Percentiles rank a stretch among this genome's conserved stretches.
phyloP scores from a whole-genome alignment of 1,284 basidiomycete species.

The Boletus sp. region DNA sequence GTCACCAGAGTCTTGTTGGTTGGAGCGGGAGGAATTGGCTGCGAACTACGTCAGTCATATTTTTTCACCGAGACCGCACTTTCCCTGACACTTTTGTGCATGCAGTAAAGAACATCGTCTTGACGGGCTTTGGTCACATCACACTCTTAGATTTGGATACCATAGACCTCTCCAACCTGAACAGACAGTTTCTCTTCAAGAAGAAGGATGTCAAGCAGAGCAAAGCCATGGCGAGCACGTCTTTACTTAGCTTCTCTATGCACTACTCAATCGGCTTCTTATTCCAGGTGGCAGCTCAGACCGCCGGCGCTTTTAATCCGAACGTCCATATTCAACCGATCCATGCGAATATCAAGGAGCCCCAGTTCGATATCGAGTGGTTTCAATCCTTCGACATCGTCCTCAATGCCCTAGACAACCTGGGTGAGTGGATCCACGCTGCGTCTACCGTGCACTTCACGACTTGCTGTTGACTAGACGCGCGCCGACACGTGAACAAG shows the following conservation, averaged over 20 bases:
- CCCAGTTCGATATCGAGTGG: slow-evolving; percentile 89
- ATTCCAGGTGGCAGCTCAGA: slow-evolving; percentile 79
- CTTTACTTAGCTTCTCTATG: neutral
- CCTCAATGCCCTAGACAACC: slow-evolving; percentile 95
- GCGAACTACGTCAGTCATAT: slow-evolving; percentile 79
- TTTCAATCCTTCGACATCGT: slow-evolving; percentile 91
- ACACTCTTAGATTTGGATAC: slow-evolving; percentile 97
- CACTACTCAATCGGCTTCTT: neutral
- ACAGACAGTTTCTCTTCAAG: slow-evolving; percentile 96
- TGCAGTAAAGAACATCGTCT: slow-evolving; percentile 93
- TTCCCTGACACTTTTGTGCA: neutral
- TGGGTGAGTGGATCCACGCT: slow-evolving; percentile 56
- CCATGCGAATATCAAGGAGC: slow-evolving; percentile 95
- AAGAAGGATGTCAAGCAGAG: slow-evolving; percentile 98
- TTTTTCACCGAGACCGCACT: neutral
- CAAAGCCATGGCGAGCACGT: slow-evolving; percentile 72
- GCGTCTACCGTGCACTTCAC: neutral
- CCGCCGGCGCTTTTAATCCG: slow-evolving; percentile 91
- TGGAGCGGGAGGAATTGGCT: slow-evolving; percentile 96
- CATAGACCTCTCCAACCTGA: slow-evolving; percentile 97
- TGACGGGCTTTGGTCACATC: slow-evolving; percentile 91
- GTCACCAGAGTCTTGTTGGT: slow-evolving; percentile 83
- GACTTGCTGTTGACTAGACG: slow-evolving; percentile 50
- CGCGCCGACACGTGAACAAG: slow-evolving; percentile 91
- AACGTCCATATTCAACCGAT: slow-evolving; percentile 85